Evolutionary conservation across 116 monocot species (phyloP), one percentile per base, ranked within the genome.

Genomic region (Cymodocea nodosa): DNA sequence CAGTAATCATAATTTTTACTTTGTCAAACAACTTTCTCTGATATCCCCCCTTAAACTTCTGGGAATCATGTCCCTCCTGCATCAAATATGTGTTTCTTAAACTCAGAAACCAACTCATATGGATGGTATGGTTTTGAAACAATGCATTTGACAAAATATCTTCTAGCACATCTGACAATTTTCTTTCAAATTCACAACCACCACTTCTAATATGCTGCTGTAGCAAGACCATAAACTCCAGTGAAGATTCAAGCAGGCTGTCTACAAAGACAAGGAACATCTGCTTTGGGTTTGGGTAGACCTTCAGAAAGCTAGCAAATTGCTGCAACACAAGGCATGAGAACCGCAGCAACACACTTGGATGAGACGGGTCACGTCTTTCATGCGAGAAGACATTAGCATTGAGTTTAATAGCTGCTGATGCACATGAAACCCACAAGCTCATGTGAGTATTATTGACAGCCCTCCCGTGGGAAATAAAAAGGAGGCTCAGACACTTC

Each of bases 221-320:
- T 69, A 93, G 64, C 12, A 86, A 68, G 75, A 84, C 84, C 49
- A 89, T 56, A 56, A 86, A 62, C 23, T 84, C 86, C 67, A 93
- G 64, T 54, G 79, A 76, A 3, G 71, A 83, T 22, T 89, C 81
- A 4, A 93, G 84, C 39, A 93, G 73, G 50, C 80, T 68, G 59
- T 86, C 84, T 20, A 93, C 93, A 80, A 93, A 93, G 25, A 66
- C 59, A 12, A 67, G 64, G 54, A 93, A 93, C 56, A 84, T 68
- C 40, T 81, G 84, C 65, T 78, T 86, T 10, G 83, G 89, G 55
- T 78, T 84, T 20, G 89, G 76, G 40, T 84, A 80, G 61, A 84
- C 82, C 70, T 80, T 83, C 64, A 93, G 52, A 68, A 84, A 89
- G 53, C 64, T 82, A 19, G 71, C 61, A 71, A 89, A 86, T 35